These are phyloP conservation scores for Alternaria sp. DNA, from an alignment of 2,329 filamentous ascomycete genomes.

Conservation along the genomic window DNA sequence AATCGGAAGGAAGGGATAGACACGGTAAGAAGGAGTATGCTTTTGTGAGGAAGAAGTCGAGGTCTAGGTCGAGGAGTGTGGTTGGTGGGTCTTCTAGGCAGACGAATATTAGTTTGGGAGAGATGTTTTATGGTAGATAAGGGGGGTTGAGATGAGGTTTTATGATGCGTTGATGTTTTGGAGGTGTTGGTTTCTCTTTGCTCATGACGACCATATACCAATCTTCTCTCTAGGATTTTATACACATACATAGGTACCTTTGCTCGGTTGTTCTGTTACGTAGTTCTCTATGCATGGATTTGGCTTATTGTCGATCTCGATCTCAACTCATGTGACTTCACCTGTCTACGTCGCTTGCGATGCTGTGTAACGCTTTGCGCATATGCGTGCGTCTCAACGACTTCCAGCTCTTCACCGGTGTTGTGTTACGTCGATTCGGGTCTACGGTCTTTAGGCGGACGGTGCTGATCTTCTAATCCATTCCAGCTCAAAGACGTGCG, in stretches of 20 bases:
- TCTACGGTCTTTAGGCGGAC: conserved; percentile 35
- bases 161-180: not conserved
- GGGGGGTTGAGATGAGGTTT: too few relatives aligned
- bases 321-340: not conserved
- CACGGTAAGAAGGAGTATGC: conserved; percentile 53
- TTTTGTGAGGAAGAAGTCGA: conserved; percentile 49
- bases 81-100: conserved; percentile 38
- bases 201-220: conserved; percentile 6
- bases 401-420: conserved; percentile 5
- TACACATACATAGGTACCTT: not conserved
- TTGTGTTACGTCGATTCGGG: conserved; percentile 20
- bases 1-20: conserved; percentile 47
- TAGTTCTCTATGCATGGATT: not conserved
- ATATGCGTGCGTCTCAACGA: not conserved
- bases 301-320: not conserved
- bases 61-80: conserved; percentile 40
- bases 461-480: conserved; percentile 41
- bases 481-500: not conserved
- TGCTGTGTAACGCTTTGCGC: not conserved
- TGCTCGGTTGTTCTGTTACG: not conserved
- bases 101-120: conserved; percentile 38
- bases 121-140: conserved; percentile 30
- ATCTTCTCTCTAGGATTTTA: not conserved
- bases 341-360: not conserved
- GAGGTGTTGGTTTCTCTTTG: not conserved